Percentiles rank a stretch among this genome's conserved stretches.
Conservation (phyloP, 2,329 filamentous ascomycete genomes). For the Apiospora sp. region DNA sequence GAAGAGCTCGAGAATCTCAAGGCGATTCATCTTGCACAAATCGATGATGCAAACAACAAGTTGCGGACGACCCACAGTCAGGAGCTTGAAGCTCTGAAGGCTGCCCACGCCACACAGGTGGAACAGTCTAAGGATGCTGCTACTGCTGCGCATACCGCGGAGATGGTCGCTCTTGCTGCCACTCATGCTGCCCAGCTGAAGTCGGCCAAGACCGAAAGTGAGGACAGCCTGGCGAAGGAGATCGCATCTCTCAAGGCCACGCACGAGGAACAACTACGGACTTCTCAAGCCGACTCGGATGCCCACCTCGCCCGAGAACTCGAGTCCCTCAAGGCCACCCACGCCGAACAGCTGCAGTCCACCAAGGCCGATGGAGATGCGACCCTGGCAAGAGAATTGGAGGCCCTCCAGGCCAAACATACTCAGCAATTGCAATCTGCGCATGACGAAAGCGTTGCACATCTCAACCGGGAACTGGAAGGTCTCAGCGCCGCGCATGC, state of each 20-base stretch:
- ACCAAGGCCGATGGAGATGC: slow-evolving; percentile 39
- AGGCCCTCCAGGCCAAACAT: slow-evolving; percentile 23
- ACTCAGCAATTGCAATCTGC: slow-evolving; percentile 21
- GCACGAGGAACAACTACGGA: slow-evolving; percentile 23
- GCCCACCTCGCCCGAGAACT: slow-evolving; percentile 35
- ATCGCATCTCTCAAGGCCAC: slow-evolving; percentile 20
- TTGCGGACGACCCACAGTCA: slow-evolving; percentile 25
- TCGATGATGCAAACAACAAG: slow-evolving; percentile 26
- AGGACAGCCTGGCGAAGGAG: slow-evolving; percentile 30
- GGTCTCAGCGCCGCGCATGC: slow-evolving; percentile 37
- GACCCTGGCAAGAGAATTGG: slow-evolving; percentile 26
- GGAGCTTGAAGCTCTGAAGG: slow-evolving; percentile 30
- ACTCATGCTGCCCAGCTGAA: slow-evolving; percentile 39
- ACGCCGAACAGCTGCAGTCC: slow-evolving; percentile 38
- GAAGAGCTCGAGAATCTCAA: slow-evolving; percentile 30
- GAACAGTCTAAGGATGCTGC: slow-evolving; percentile 34
- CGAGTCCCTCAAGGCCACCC: slow-evolving; percentile 36
- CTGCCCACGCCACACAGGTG: slow-evolving; percentile 33
- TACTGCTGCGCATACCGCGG: slow-evolving; percentile 34
- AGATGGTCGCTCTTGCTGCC: slow-evolving; percentile 37
- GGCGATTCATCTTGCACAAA: slow-evolving; percentile 25
- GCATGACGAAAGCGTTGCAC: slow-evolving; percentile 30
- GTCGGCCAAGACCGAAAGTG: slow-evolving; percentile 38
- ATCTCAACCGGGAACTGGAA: slow-evolving; percentile 37
- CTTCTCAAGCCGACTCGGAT: slow-evolving; percentile 30